Conservation (phyloP, 2,329 filamentous ascomycete genomes). For the Botrytis fragariae region DNA sequence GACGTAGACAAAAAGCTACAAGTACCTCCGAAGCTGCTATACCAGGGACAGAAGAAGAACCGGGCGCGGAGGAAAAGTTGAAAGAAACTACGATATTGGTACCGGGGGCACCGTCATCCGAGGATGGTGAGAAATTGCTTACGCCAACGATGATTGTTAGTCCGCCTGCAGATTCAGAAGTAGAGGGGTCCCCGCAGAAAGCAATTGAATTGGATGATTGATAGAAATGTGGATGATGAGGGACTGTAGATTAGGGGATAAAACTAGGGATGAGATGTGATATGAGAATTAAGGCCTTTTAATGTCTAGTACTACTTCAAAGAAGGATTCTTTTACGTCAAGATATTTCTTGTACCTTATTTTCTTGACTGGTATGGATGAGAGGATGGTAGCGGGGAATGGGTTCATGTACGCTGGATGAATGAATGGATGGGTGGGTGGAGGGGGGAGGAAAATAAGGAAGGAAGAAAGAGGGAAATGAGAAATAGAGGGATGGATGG, state of each 20-base stretch:
- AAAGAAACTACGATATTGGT: conserved; percentile 10
- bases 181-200: conserved; percentile 23
- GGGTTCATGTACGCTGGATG: background rate
- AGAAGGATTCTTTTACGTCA: conserved; percentile 7
- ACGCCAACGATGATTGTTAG: conserved; percentile 36
- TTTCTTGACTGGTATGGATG: conserved; percentile 10
- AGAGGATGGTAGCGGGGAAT: background rate
- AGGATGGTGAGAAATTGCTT: conserved; percentile 26
- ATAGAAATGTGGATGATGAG: conserved; percentile 28
- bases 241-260: conserved; percentile 26
- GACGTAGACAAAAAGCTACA: conserved; percentile 61
- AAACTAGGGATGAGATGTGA: conserved; percentile 19
- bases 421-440: background rate
- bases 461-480: background rate
- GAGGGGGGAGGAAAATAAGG: background rate
- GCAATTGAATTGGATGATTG: conserved; percentile 36
- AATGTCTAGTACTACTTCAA: conserved; percentile 29
- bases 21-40: conserved; percentile 33
- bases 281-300: conserved; percentile 23
- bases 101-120: conserved; percentile 21
- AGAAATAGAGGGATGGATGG: conserved; percentile 1
- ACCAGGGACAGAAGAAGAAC: conserved; percentile 20
- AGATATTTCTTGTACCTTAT: conserved; percentile 17
- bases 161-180: conserved; percentile 34
- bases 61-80: conserved; percentile 24